Evolutionary conservation across 768 basidiomycete species (phyloP).

Genomic region (Mycena pura): DNA sequence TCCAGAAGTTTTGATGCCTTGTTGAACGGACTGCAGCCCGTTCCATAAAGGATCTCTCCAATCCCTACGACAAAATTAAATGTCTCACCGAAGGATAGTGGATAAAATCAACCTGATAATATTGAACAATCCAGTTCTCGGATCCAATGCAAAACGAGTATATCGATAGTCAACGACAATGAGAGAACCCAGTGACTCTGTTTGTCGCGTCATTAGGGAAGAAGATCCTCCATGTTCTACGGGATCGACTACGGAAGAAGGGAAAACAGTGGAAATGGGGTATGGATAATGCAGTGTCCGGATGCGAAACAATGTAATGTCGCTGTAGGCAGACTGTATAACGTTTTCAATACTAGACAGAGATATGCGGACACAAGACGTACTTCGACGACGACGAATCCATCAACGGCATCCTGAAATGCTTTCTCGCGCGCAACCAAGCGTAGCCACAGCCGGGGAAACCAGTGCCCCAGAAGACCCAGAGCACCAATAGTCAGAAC

Average conservation of each 20-base stretch:
- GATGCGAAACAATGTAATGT: constrained; percentile 79
- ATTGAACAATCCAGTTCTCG: constrained; percentile 78
- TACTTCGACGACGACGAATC: constrained; percentile 92
- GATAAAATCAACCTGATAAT: constrained; percentile 70
- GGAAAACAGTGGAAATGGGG: constrained; percentile 81
- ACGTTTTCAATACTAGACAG: constrained; percentile 26
- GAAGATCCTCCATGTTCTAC: constrained; percentile 22
- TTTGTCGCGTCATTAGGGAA: neutral
- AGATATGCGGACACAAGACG: constrained; percentile 32
- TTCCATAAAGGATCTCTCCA: constrained; percentile 89
- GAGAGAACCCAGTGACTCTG: constrained; percentile 40
- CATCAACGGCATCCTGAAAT: constrained; percentile 72
- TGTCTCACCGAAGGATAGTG: neutral
- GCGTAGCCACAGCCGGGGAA: constrained; percentile 89
- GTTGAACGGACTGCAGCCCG: constrained; percentile 62
- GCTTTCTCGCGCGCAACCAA: constrained; percentile 86
- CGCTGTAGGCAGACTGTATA: constrained; percentile 81
- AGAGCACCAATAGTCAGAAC: constrained; percentile 73
- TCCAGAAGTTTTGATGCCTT: constrained; percentile 61
- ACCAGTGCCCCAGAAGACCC: constrained; percentile 89
- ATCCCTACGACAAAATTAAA: constrained; percentile 58
- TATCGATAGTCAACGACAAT: constrained; percentile 90
- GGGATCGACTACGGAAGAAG: constrained; percentile 41
- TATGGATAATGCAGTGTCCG: constrained; percentile 76
- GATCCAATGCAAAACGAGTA: constrained; percentile 87